Conservation (phyloP, 305 asterid species). For the Solanum hybrid region DNA sequence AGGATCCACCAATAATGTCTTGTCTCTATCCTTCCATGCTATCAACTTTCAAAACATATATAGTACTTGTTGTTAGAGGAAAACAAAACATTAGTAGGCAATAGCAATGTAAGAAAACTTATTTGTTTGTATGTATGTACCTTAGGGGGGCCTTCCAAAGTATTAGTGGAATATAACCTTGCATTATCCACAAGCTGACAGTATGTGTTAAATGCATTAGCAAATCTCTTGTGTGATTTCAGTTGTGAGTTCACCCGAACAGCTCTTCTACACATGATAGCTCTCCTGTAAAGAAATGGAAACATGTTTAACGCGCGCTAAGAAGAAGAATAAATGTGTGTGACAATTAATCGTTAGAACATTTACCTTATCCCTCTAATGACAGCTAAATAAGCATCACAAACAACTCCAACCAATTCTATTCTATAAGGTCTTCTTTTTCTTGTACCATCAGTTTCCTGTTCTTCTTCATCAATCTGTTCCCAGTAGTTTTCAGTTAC, state of each 20-base stretch:
- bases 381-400: conserved; percentile 85
- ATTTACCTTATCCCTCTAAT: conserved; percentile 79
- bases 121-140: conserved; percentile 29
- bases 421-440: conserved; percentile 61
- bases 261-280: conserved; percentile 76
- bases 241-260: conserved; percentile 81
- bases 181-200: conserved; percentile 82
- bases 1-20: conserved; percentile 55
- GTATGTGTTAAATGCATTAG: conserved; percentile 60
- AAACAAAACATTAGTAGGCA: neutral
- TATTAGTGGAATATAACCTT: conserved; percentile 69
- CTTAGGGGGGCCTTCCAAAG: conserved; percentile 57
- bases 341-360: neutral
- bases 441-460: conserved; percentile 18
- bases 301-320: neutral
- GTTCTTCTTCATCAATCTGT: conserved; percentile 38
- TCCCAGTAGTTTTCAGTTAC: conserved; percentile 72
- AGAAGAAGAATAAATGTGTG: neutral
- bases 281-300: conserved; percentile 46
- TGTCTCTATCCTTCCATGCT: conserved; percentile 84
- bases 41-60: conserved; percentile 40
- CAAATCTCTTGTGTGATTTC: conserved; percentile 88
- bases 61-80: neutral
- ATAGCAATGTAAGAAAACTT: neutral
- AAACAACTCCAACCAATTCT: conserved; percentile 85